Evolutionary conservation across 257 asterid species (phyloP), one percentile per base, ranked within the genome.

Genomic region (Solanum acaule): DNA sequence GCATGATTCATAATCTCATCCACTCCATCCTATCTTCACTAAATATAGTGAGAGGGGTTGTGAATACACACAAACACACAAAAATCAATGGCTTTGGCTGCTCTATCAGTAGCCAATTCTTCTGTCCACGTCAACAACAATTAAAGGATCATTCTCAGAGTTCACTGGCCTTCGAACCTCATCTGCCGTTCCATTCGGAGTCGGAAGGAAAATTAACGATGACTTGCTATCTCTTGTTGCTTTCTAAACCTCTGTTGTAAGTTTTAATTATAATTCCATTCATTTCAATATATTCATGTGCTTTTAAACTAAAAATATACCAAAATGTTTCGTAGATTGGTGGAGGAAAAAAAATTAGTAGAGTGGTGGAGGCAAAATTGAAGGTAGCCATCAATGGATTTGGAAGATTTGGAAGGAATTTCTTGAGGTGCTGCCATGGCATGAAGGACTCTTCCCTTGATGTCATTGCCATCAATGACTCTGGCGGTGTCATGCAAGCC

Each of bases 111-210:
- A 22, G 93, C 94, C 94, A 92, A 92, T 81, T 89, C 98, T 27
- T 92, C 97, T 87, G 95, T 94, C 88, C 98, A 95, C 16, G 29
- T 94, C 79, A 95, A 93, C 93, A 91, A 91, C 91, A 96, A 52
- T 52, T 52, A 52, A 94, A 86, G 96, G 95, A 18, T 94, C 95
- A 92, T 77, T 77, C 84, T 91, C 96, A 10, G 98, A 96, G 42
- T 96, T 94, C 56, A 46, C 94, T 0, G 96, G 98, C 6, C 97
- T 96, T 29, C 95, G 96, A n/a, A 92, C 94, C 94, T 92, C 98
- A 72, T 89, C 3, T n/a, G 61, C 88, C 91, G 15, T 94, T 31
- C 93, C 98, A 2, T 94, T 96, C 84, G 85, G 90, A 70, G 91
- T 96, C 83, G 87, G 90, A 70, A 91, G 90, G 92, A 92, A 91